Conservation (phyloP, 2,329 filamentous ascomycete species). For the Pestalotiopsis sp. region DNA sequence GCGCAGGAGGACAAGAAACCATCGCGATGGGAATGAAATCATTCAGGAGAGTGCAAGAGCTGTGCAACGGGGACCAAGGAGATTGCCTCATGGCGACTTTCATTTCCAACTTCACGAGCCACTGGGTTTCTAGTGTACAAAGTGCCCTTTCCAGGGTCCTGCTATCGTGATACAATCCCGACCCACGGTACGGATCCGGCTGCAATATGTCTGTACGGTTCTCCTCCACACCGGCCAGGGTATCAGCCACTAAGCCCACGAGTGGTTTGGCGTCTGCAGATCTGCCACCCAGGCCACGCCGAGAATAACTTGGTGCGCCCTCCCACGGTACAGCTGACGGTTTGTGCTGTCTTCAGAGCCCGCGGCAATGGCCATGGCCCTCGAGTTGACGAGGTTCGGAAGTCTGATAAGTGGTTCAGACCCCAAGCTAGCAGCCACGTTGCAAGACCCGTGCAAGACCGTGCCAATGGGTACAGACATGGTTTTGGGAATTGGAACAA, state of each 20-base stretch:
- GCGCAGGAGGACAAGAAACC: neutral
- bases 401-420: neutral
- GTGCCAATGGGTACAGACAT: neutral
- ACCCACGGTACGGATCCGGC: neutral
- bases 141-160: neutral
- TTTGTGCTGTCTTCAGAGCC: neutral
- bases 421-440: neutral
- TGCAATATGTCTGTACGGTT: neutral
- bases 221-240: neutral
- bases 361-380: neutral
- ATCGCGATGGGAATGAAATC: neutral
- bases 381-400: neutral
- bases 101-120: neutral
- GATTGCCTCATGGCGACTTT: neutral
- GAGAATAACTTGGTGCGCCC: neutral
- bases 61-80: neutral
- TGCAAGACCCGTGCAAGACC: neutral
- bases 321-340: neutral
- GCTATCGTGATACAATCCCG: neutral
- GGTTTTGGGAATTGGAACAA: neutral
- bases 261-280: neutral
- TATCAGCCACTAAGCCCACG: neutral
- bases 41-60: neutral
- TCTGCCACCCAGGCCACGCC: neutral
- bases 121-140: neutral